Base-by-base conservation (phyloP, 345 rosid species). In the Aurinia saxatilis region DNA sequence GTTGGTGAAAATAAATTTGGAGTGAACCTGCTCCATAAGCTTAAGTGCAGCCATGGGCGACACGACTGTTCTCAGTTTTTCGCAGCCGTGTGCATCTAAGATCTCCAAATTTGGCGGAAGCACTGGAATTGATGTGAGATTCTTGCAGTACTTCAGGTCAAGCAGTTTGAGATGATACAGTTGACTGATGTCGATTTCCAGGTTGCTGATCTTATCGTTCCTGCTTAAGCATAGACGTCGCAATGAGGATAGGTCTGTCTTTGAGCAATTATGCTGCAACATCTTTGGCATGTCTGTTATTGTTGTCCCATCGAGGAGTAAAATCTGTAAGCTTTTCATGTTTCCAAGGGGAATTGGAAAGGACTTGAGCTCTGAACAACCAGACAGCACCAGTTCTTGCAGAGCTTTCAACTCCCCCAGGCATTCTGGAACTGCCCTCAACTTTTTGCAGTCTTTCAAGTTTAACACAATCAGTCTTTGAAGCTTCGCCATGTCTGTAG, bases 71-170 rank as follows among this genome's bases (percentile, higher is more conserved):
- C 46, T 59, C 15, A 67, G 59, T 9, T 29, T 49, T 11, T 10
- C 7, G 21, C 72, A 67, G 0, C 66, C 72, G 41, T 67, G 47
- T 41, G 72, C 66, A 50, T 58, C 17, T 59, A 58, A 50, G 60
- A 46, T 41, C 13, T 50, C 51, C 14, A 67, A 66, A 59, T 58
- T 67, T 0, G 72, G 60, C 50, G 72, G 72, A 59, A 67, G 72
- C 1, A 0, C 15, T 0, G 59, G 12, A 10, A 67, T 44, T 31
- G 66, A 67, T 41, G 53, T 50, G 11, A 67, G 60, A 50, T 48
- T 67, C 13, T 8, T 58, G n/a, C 72, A 67, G 33, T 30, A 33
- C 60, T 59, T 67, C 5, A 50, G 40, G 13, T 59, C 66, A 1
- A 67, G 46, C 72, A 46, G 59, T n/a, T 40, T 58, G 16, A 67